Evolutionary conservation across 2,329 filamentous ascomycete genomes (phyloP), one percentile per base, ranked within the genome.

Genomic region (Cordyceps farinosa): DNA sequence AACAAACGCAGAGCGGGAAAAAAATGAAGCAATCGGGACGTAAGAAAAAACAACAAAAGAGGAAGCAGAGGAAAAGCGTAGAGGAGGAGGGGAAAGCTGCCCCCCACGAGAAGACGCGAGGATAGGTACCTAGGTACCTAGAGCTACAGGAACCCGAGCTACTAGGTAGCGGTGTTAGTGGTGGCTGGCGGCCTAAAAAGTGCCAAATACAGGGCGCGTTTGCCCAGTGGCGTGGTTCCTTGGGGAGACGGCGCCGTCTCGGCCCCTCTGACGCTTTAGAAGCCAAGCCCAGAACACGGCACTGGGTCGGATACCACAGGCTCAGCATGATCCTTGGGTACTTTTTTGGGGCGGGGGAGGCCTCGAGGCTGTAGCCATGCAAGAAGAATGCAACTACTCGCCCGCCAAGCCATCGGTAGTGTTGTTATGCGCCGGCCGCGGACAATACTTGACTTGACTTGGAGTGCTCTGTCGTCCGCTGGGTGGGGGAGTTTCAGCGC

Each of bases 341-440:
- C 10, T 30, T 47, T 34, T 32, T 11, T 15, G 30, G n/a, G 50
- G 53, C 36, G 29, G 10, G 4, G 15, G 40, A 34, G 54, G 36
- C 38, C 3, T 58, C 47, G 27, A 61, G 45, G 58, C 58, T 61
- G 58, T 53, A 53, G 53, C 58, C 58, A 61, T 54, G 48, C 58
- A 44, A 17, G 13, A 42, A n/a, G 27, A 42, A 11, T 11, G 10
- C 22, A 22, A 36, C 6, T 15, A 22, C 6, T 29, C 36, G 38
- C 40, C 53, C n/a, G 48, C 29, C 48, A 52, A 22, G 45, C 22
- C 22, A 48, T 17, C 15, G 36, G 36, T 44, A 44, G 15, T 22
- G 22, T 22, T 22, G 22, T 22, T 22, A 22, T 22, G 22, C 22
- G 22, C 22, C 22, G 22, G 22, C 22, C 22, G 22, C 22, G 22